Evolutionary conservation across 495 filamentous ascomycete genomes (phyloP), one percentile per base, ranked within the genome.

Genomic region (Penicillium malachiteum): DNA sequence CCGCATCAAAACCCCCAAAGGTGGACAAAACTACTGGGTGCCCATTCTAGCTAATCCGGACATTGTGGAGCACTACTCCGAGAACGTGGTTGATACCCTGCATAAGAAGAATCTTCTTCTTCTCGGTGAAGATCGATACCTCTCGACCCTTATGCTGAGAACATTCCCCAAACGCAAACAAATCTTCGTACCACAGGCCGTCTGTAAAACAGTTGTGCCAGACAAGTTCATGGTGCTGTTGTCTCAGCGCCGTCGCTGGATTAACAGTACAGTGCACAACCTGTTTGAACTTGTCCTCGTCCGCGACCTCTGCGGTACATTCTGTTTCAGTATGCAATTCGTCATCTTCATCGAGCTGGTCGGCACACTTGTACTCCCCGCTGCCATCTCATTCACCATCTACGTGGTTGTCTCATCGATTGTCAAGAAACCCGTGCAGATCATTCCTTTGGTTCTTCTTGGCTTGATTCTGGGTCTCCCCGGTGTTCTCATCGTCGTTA

Each of bases 241-340:
- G 11, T 96, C 91, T 3, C 95, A 99, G 69, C 87, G 95, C 31
- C 85, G 95, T 67, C 83, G 95, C 64, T 99, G 95, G 95, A 99
- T 99, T 74, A 99, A 99, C 83, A 96, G 90, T 72, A 99, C 95
- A 1, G 90, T 99, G 37, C 95, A 99, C 76, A 99, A 99, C 63
- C 78, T 97, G 41, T 96, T 99, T 86, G 95, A 99, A 71, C 83
- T 99, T 16, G 89, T 97, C 30, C 83, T 97, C 6, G 95, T 99
- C 26, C 82, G 92, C 48, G 95, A 99, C 77, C 82, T 99, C 5
- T 99, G 95, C 67, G 95, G 95, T 46, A 99, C 95, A 0, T 99
- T 99, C 77, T 99, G 95, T 80, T 99, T 99, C 79, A 95, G 89
- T 74, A 99, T 99, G 95, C 95, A 99, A 70, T 97, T 97, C 67